Percentiles rank a stretch among this genome's conserved stretches.
Conservation (phyloP, 805 yeast species). For the Yarrowia porcina region DNA sequence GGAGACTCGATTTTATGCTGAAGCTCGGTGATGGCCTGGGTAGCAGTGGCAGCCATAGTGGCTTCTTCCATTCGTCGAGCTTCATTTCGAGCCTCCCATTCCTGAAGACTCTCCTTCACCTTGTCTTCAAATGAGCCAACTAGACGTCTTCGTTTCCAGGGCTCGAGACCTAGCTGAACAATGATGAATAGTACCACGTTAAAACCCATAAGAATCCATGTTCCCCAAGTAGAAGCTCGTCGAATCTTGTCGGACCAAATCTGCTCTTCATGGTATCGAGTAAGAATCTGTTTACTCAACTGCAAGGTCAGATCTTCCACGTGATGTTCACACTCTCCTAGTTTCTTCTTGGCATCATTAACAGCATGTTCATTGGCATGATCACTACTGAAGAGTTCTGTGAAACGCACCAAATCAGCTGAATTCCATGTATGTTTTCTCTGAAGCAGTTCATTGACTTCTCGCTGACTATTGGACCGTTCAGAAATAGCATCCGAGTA, state of each 20-base stretch:
- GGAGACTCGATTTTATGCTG: slow-evolving; percentile 3
- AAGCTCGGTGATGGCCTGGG: slow-evolving; percentile 6
- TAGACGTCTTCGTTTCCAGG: slow-evolving; percentile 82
- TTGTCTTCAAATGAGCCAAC: slow-evolving; percentile 81
- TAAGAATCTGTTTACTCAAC: slow-evolving; percentile 71
- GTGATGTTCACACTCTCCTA: slow-evolving; percentile 54
- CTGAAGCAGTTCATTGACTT: slow-evolving; percentile 81
- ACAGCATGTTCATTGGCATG: slow-evolving; percentile 69
- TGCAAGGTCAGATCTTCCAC: slow-evolving; percentile 69
- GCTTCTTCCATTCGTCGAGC: slow-evolving; percentile 4
- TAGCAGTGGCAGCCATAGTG: slow-evolving; percentile 12
- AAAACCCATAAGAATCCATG: slow-evolving; percentile 82
- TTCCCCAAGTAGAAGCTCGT: slow-evolving; percentile 95
- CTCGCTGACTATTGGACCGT: slow-evolving; percentile 71
- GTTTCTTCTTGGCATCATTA: slow-evolving; percentile 44
- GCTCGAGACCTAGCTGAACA: slow-evolving; percentile 87
- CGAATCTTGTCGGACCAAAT: slow-evolving; percentile 97
- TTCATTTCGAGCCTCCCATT: slow-evolving; percentile 22
- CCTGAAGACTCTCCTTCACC: slow-evolving; percentile 47
- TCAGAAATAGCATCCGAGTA: slow-evolving; percentile 61
- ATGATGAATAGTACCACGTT: slow-evolving; percentile 73
- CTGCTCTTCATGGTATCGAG: slow-evolving; percentile 94
- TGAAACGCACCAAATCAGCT: slow-evolving; percentile 76
- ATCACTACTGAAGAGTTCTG: slow-evolving; percentile 74
- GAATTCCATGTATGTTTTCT: slow-evolving; percentile 81